Evolutionary conservation across 1,139 yeast genomes (phyloP).

Genomic region (Pneumocystis wakefieldiae): DNA sequence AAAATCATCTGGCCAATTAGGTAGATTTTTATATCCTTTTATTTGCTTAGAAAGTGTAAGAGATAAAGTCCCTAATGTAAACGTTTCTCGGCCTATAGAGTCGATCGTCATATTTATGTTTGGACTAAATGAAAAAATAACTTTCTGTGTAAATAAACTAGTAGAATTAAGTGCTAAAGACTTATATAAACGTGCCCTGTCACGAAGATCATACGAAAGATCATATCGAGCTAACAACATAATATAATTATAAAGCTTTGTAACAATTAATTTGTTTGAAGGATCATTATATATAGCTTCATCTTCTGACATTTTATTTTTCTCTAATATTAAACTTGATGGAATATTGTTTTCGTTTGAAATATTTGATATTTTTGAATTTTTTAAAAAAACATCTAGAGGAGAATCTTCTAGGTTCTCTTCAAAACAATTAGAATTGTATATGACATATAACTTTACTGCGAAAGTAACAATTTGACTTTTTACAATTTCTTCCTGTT

Average conservation of each 20-base stretch:
- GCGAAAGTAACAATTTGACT: slow-evolving; percentile 59
- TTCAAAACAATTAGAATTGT: slow-evolving; percentile 1
- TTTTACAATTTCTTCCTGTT: slow-evolving; percentile 33
- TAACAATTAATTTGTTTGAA: slow-evolving; percentile 15
- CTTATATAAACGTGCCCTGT: slow-evolving; percentile 61
- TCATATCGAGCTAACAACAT: slow-evolving; percentile 63
- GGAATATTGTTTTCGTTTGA: slow-evolving; percentile 6
- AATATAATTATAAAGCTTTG: slow-evolving; percentile 41
- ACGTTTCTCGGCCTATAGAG: slow-evolving; percentile 9
- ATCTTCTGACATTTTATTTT: slow-evolving; percentile 10
- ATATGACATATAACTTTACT: slow-evolving; percentile 48
- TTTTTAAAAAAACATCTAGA: background rate
- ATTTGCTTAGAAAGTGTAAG: slow-evolving; percentile 23
- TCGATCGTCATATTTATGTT: slow-evolving; percentile 28
- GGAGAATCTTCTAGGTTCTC: background rate
- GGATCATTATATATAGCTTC: slow-evolving; percentile 17
- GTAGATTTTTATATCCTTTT: slow-evolving; percentile 21
- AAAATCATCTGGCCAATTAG: slow-evolving; percentile 21
- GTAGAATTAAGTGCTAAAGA: slow-evolving; percentile 31
- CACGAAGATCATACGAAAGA: slow-evolving; percentile 62
- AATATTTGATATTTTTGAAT: background rate
- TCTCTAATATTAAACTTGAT: slow-evolving; percentile 7
- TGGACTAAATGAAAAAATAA: slow-evolving; percentile 69
- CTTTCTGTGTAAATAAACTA: slow-evolving; percentile 39
- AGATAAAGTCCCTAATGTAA: slow-evolving; percentile 24